Evolutionary conservation across 176 grass and related monocot species (phyloP).

Genomic region (Zoysia japonica): DNA sequence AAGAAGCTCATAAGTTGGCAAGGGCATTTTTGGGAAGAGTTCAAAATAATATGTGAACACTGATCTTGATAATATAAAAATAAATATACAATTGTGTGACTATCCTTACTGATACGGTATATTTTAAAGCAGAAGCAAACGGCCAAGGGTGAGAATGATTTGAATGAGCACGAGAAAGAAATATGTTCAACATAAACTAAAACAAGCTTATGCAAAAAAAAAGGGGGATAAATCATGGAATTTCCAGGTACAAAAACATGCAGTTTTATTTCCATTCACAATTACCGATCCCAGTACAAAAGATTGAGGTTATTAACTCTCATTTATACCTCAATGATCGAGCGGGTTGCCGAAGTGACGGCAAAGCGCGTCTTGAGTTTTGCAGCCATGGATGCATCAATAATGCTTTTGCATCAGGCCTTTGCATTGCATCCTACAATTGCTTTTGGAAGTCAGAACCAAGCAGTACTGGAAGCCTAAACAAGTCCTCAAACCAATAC

Average conservation of each 20-base stretch:
- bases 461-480: conserved; percentile 16
- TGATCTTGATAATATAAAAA: conserved; percentile 16
- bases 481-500: conserved; percentile 21
- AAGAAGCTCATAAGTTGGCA: conserved; percentile 30
- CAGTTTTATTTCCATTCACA: conserved; percentile 27
- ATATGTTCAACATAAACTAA: background rate
- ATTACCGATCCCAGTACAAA: background rate
- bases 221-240: background rate
- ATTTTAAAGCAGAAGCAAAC: conserved; percentile 24
- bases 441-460: conserved; percentile 44
- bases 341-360: conserved; percentile 66
- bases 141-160: conserved; percentile 5
- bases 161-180: conserved; percentile 14
- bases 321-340: conserved; percentile 56
- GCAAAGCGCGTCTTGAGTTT: conserved; percentile 78
- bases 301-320: background rate
- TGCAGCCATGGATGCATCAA: conserved; percentile 95
- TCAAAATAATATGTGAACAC: conserved; percentile 21
- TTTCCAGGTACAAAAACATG: background rate
- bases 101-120: conserved; percentile 1
- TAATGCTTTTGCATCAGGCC: conserved; percentile 96
- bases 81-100: background rate
- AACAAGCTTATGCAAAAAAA: conserved; percentile 25
- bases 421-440: conserved; percentile 89
- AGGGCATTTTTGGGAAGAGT: conserved; percentile 24